Percentiles rank a stretch among this genome's conserved stretches.
Conservation (phyloP, 2,329 filamentous ascomycete species). For the Phyllosticta ampelicida region DNA sequence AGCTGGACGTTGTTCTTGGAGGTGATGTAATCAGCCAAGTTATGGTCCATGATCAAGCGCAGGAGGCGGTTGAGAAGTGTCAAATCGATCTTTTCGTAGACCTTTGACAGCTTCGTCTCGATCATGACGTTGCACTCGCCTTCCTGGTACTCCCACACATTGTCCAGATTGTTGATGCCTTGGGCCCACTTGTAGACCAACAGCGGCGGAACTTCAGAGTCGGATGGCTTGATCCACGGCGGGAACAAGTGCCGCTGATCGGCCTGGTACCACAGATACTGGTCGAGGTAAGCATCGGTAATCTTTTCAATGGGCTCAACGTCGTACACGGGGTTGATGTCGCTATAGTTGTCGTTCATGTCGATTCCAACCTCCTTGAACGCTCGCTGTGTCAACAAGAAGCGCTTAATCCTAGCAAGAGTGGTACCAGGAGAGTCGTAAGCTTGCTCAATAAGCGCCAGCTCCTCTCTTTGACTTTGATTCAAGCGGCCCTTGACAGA, state of each 20-base stretch:
- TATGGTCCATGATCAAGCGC: slow-evolving; percentile 97
- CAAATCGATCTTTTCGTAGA: slow-evolving; percentile 98
- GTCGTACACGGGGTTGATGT: slow-evolving; percentile 97
- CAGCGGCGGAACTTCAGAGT: slow-evolving; percentile 91
- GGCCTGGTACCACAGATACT: slow-evolving; percentile 98
- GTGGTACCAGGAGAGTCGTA: slow-evolving; percentile 97
- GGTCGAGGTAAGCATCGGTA: slow-evolving; percentile 94
- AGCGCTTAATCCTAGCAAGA: slow-evolving; percentile 90
- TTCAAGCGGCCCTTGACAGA: slow-evolving; percentile 95
- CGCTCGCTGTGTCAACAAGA: slow-evolving; percentile 88
- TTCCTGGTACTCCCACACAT: slow-evolving; percentile 87
- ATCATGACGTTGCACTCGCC: slow-evolving; percentile 99
- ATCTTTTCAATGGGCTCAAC: slow-evolving; percentile 99
- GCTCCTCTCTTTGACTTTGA: slow-evolving; percentile 92
- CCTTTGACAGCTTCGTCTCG: slow-evolving; percentile 96
- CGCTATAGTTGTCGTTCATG: slow-evolving; percentile 99
- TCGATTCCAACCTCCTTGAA: slow-evolving; percentile 99
- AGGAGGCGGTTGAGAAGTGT: slow-evolving; percentile 89
- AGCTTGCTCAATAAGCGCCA: slow-evolving; percentile 93
- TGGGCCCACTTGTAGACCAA: slow-evolving; percentile 98
- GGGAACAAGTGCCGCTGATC: slow-evolving; percentile 96
- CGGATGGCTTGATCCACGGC: slow-evolving; percentile 97
- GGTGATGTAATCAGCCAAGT: slow-evolving; percentile 96
- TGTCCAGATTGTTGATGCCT: slow-evolving; percentile 94
- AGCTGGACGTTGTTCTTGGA: slow-evolving; percentile 99